Percentiles rank a stretch among this genome's conserved stretches.
These are phyloP conservation scores for Gloeopeniophorella convolvens DNA, from an alignment of 768 basidiomycete species.

Conservation along the genomic window DNA sequence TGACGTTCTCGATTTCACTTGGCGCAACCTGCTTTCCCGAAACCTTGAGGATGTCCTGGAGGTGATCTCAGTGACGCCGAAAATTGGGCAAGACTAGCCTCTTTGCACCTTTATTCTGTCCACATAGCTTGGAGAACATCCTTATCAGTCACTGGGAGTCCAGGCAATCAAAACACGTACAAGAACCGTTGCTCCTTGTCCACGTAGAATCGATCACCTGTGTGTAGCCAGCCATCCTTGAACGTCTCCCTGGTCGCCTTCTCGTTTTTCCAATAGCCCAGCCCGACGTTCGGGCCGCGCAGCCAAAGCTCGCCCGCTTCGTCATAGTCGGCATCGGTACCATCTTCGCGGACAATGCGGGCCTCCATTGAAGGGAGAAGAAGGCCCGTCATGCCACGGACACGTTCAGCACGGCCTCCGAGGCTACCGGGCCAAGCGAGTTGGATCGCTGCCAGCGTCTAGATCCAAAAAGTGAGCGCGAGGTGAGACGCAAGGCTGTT, in stretches of 20 bases:
- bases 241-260: conserved; percentile 63
- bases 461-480: background rate
- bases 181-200: conserved; percentile 59
- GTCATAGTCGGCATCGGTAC: conserved; percentile 42
- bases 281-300: conserved; percentile 45
- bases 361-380: conserved; percentile 60
- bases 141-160: background rate
- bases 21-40: conserved; percentile 79
- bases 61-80: background rate
- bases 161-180: conserved; percentile 33
- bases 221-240: conserved; percentile 62
- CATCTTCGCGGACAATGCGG: conserved; percentile 54
- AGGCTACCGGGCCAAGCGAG: conserved; percentile 8
- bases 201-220: conserved; percentile 64
- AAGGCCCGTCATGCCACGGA: conserved; percentile 46
- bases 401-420: conserved; percentile 11
- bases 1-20: conserved; percentile 63
- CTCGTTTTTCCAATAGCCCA: conserved; percentile 71
- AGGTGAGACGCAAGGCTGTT: background rate
- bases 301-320: conserved; percentile 67
- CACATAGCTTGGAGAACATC: conserved; percentile 44
- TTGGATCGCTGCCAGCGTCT: conserved; percentile 16
- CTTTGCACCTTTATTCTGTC: conserved; percentile 63
- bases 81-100: background rate
- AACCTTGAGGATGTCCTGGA: conserved; percentile 71